Conservation (phyloP, 495 filamentous ascomycete species). For the Rhizodiscina lignyota region DNA sequence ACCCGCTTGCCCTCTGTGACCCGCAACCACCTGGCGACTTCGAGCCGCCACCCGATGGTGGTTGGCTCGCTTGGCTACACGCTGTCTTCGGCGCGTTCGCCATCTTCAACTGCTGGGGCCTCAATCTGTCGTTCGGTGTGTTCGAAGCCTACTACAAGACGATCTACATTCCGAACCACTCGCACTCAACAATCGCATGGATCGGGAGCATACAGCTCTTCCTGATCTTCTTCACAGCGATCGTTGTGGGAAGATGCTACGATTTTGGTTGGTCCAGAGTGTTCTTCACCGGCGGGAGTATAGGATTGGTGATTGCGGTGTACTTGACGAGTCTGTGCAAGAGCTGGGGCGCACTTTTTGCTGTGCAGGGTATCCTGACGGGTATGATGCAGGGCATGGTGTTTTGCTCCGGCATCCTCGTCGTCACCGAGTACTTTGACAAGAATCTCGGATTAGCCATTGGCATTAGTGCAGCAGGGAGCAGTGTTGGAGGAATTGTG, state of each 20-base stretch:
- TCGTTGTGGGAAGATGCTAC: neutral
- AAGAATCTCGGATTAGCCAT: constrained; percentile 11
- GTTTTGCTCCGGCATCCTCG: constrained; percentile 7
- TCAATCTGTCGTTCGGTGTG: neutral
- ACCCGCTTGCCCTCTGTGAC: neutral
- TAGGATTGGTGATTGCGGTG: neutral
- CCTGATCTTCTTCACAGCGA: constrained; percentile 1
- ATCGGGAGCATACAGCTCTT: constrained; percentile 1
- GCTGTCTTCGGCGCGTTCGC: neutral
- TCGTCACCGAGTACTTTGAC: constrained; percentile 12
- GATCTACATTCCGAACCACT: neutral
- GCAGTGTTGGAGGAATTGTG: constrained; percentile 11
- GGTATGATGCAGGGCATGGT: constrained; percentile 14
- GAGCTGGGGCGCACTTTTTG: constrained; percentile 6
- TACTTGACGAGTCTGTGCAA: neutral
- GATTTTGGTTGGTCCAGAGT: neutral
- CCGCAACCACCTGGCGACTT: neutral
- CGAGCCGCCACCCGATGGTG: neutral
- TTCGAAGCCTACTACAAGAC: constrained; percentile 2
- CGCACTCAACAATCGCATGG: constrained; percentile 1
- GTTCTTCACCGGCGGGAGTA: constrained; percentile 1
- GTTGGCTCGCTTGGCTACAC: neutral
- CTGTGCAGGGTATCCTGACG: constrained; percentile 14
- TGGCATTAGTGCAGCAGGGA: constrained; percentile 6
- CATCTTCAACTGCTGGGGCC: constrained; percentile 3